These are phyloP conservation scores for Globisporangium paddicum DNA, from an alignment of 352 stramenopile species.

Conservation along the genomic window DNA sequence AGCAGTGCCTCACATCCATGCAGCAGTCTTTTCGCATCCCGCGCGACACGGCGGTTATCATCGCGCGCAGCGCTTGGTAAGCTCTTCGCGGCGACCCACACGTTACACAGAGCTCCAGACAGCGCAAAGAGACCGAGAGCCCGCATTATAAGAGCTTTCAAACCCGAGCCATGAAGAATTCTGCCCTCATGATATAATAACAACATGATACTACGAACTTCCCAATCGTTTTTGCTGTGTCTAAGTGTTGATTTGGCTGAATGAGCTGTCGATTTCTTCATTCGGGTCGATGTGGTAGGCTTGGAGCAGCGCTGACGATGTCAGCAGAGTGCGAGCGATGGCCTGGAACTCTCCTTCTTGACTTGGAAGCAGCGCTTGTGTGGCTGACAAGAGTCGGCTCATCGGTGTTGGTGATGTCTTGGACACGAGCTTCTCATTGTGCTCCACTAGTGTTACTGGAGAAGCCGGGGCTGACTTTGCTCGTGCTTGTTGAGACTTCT, in stretches of 20 bases:
- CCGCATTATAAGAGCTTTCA: slow-evolving; percentile 2
- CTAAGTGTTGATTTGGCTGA: slow-evolving; percentile 17
- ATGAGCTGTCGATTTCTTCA: slow-evolving; percentile 18
- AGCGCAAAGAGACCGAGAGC: not conserved
- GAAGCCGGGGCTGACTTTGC: not conserved
- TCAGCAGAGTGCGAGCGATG: slow-evolving; percentile 28
- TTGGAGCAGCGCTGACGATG: not conserved
- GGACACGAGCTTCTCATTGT: not conserved
- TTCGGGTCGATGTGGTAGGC: slow-evolving; percentile 14
- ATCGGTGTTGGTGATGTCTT: not conserved
- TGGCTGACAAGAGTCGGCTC: not conserved
- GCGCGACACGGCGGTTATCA: slow-evolving; percentile 48
- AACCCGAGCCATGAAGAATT: not conserved
- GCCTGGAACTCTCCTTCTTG: slow-evolving; percentile 37
- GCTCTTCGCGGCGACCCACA: not conserved
- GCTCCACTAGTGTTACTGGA: not conserved
- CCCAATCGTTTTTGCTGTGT: not conserved
- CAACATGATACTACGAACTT: not conserved
- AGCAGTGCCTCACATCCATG: slow-evolving; percentile 70
- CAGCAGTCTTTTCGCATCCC: slow-evolving; percentile 70
- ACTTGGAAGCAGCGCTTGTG: slow-evolving; percentile 1
- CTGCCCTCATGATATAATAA: not conserved
- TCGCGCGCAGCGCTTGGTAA: slow-evolving; percentile 24
- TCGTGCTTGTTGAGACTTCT: not conserved
- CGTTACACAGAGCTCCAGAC: not conserved